These are phyloP conservation scores for Dichomitus squalens DNA, from an alignment of 1,284 basidiomycete species.

Conservation along the genomic window DNA sequence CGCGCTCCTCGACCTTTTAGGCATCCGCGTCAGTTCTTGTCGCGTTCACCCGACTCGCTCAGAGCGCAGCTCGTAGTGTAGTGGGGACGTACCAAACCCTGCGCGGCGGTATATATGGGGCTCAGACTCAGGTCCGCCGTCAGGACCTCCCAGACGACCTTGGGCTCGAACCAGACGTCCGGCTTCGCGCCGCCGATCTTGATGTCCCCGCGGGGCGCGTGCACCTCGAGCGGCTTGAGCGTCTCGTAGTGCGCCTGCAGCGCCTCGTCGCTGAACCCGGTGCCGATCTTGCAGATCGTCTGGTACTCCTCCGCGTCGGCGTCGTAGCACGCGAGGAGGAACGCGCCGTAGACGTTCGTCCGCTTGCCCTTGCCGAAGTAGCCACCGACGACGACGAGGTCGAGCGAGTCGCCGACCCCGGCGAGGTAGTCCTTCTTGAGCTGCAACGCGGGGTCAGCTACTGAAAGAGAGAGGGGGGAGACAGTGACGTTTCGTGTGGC, in stretches of 20 bases:
- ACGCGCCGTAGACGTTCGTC: slow-evolving; percentile 95
- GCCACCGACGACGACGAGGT: slow-evolving; percentile 95
- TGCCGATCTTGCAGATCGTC: slow-evolving; percentile 98
- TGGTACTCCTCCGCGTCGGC: slow-evolving; percentile 90
- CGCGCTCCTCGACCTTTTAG: slow-evolving; percentile 78
- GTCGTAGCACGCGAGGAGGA: slow-evolving; percentile 94
- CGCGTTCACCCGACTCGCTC: no score
- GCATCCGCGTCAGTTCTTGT: slow-evolving; percentile 1
- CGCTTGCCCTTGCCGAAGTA: slow-evolving; percentile 99
- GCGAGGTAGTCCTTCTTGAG: slow-evolving; percentile 97
- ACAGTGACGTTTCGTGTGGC: no score
- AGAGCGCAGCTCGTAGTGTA: no score
- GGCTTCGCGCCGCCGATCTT: slow-evolving; percentile 91
- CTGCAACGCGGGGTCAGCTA: slow-evolving; percentile 42
- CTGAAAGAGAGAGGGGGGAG: not conserved
- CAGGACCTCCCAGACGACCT: slow-evolving; percentile 97
- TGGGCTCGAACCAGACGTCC: slow-evolving; percentile 94
- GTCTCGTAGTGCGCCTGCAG: slow-evolving; percentile 84
- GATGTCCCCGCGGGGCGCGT: slow-evolving; percentile 72
- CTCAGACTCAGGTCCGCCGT: slow-evolving; percentile 96
- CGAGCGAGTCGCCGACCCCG: slow-evolving; percentile 97
- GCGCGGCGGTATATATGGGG: slow-evolving; percentile 96
- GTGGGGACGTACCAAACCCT: slow-evolving; percentile 75
- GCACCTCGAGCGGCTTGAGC: slow-evolving; percentile 78
- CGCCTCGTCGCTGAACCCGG: slow-evolving; percentile 94